Evolutionary conservation across 768 basidiomycete species (phyloP).

Genomic region (Butyriboletus loyo): DNA sequence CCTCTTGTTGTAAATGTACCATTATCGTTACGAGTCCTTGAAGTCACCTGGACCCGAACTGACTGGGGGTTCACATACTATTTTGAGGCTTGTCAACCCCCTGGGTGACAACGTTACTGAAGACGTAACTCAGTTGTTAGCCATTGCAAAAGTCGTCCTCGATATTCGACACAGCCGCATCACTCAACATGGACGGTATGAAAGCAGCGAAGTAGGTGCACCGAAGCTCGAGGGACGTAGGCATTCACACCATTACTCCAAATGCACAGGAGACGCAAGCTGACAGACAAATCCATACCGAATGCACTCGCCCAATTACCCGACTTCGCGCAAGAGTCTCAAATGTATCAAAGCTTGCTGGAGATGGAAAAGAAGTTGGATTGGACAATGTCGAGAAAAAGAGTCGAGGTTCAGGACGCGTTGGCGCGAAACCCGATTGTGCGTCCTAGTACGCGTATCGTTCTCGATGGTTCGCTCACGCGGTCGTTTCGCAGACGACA

Average conservation of each 20-base stretch:
- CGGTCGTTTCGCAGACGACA: conserved; percentile 53
- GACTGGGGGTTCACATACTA: conserved; percentile 6
- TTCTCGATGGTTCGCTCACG: not conserved
- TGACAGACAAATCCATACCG: conserved; percentile 77
- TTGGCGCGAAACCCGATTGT: conserved; percentile 67
- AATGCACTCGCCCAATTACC: conserved; percentile 71
- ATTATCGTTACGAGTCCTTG: too few relatives aligned
- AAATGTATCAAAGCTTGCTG: conserved; percentile 81
- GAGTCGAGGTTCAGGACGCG: conserved; percentile 89
- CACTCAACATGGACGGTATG: conserved; percentile 24
- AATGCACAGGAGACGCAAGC: conserved; percentile 62
- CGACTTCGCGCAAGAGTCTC: conserved; percentile 76
- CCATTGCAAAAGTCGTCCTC: not conserved
- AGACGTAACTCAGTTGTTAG: too few relatives aligned
- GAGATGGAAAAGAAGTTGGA: conserved; percentile 90
- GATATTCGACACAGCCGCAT: not conserved
- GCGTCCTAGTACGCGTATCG: not conserved
- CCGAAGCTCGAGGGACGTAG: not conserved
- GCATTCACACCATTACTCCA: not conserved
- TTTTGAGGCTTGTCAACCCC: conserved; percentile 6
- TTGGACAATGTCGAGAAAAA: conserved; percentile 92
- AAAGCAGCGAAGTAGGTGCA: conserved; percentile 35
- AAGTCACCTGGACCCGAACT: too few relatives aligned
- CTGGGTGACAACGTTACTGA: not conserved
- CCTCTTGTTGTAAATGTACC: not conserved